Evolutionary conservation across 805 yeast genomes (phyloP), one percentile per base, ranked within the genome.

Genomic region (Cephaloascus albidus): DNA sequence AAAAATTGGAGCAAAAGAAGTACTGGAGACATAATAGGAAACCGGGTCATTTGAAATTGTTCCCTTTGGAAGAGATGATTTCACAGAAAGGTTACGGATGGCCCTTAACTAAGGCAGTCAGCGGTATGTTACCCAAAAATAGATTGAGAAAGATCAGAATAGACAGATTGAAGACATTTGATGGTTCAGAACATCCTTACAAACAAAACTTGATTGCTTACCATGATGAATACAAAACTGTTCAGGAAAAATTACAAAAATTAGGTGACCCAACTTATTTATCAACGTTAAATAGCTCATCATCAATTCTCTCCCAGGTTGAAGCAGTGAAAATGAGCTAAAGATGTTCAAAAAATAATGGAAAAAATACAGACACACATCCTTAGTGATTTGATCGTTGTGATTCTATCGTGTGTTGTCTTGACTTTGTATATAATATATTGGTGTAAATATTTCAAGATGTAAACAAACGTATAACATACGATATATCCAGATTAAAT

Each of bases 51-150:
- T 77, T 93, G 51, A 83, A 84, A 51, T 77, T 85, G 49, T 73
- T 79, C 35, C 79, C 96, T 18, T 83, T 93, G 93, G 78, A 78
- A 40, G 79, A 76, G 44, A 63, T 89, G 59, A 75, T 78, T 32
- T 76, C 67, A 36, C 81, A 88, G 56, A 78, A 81, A 51, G 98
- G 99, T 5, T 85, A 78, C 49, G 81, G 86, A n/a, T 97, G 93
- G 60, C 65, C 89, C 10, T 65, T 93, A 51, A 75, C 63, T 51
- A 77, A 83, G 50, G 97, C 99, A 2, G 98, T 93, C 4, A 81
- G 86, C 45, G 95, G 94, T 41, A 93, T 93, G 99, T 70, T 93
- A 40, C 98, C 98, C 34, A 89, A 86, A 65, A 90, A 93, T 60
- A 79, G 80, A 52, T 74, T 82, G 46, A 77, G 97, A 59, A 74